These are phyloP conservation scores for Neopestalotiopsis rosae DNA, from an alignment of 2,329 filamentous ascomycete genomes.

Conservation along the genomic window DNA sequence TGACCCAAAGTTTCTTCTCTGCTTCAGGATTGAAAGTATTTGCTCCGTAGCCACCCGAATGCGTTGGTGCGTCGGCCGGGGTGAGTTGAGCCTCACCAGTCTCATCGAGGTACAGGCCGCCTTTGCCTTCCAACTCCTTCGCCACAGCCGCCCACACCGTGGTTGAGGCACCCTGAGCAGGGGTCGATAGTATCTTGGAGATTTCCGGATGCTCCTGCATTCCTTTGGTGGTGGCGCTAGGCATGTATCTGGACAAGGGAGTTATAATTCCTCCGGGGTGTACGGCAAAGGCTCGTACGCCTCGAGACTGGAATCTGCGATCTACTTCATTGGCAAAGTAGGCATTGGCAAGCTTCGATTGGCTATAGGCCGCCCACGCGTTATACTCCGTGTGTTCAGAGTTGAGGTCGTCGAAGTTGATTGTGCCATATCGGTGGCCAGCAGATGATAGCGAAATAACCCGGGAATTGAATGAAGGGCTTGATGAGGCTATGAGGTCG, in stretches of 20 bases:
- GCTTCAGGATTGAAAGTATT: not conserved
- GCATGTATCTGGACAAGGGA: constrained; percentile 30
- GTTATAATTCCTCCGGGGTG: constrained; percentile 52
- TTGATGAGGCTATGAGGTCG: constrained; percentile 21
- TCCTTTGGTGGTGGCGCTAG: constrained; percentile 22
- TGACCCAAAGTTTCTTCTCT: not conserved
- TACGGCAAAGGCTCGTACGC: constrained; percentile 28
- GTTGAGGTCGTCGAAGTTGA: constrained; percentile 45
- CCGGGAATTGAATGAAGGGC: constrained; percentile 42
- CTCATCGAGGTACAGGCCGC: constrained; percentile 38
- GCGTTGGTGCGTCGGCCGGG: not conserved
- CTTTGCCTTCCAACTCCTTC: constrained; percentile 44
- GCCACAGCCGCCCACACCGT: constrained; percentile 46
- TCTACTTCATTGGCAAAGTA: constrained; percentile 2
- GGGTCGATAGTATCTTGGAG: constrained; percentile 32
- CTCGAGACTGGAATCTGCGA: not conserved
- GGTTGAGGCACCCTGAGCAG: constrained; percentile 51
- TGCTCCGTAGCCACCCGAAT: not conserved
- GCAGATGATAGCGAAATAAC: constrained; percentile 49
- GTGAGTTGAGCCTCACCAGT: not conserved
- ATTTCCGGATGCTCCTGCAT: constrained; percentile 10
- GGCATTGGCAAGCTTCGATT: constrained; percentile 57
- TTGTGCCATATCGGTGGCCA: constrained; percentile 40
- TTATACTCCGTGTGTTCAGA: constrained; percentile 41
- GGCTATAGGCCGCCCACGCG: constrained; percentile 47